A percentile compares a stretch with the other conserved stretches of the same genome.
These are phyloP conservation scores for Pseudotulostoma volvatum DNA, from an alignment of 495 filamentous ascomycete genomes.

Conservation along the genomic window DNA sequence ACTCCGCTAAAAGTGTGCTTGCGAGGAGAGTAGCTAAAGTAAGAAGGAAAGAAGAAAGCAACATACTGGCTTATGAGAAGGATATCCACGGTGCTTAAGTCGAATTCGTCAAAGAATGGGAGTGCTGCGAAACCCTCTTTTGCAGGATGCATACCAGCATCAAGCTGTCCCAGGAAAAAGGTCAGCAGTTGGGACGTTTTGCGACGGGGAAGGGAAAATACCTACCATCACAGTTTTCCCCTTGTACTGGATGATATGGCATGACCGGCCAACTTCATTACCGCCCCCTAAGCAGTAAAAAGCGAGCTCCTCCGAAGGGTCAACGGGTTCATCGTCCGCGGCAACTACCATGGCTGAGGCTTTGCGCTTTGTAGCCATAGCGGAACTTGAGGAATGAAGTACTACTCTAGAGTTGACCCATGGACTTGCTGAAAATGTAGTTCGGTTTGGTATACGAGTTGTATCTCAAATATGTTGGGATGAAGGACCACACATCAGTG, in stretches of 20 bases:
- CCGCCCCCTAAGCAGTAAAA: conserved; percentile 90
- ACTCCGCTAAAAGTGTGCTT: no score
- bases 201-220: no score
- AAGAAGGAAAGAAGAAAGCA: neutral
- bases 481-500: no score
- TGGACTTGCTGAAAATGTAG: neutral
- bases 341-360: conserved; percentile 45
- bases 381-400: conserved; percentile 1
- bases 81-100: conserved; percentile 91
- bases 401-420: no score
- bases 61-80: conserved; percentile 96
- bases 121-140: conserved; percentile 87
- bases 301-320: conserved; percentile 73
- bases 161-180: conserved; percentile 55
- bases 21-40: no score
- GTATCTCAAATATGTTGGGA: no score
- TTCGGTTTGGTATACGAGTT: no score
- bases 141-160: conserved; percentile 93
- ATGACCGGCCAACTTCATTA: conserved; percentile 92
- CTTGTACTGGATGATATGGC: conserved; percentile 97
- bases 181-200: no score
- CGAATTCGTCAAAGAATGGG: conserved; percentile 97
- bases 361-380: conserved; percentile 65
- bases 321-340: conserved; percentile 49
- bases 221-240: conserved; percentile 96